Conservation (phyloP, 345 rosid genomes). For the Bruguiera sexangula region DNA sequence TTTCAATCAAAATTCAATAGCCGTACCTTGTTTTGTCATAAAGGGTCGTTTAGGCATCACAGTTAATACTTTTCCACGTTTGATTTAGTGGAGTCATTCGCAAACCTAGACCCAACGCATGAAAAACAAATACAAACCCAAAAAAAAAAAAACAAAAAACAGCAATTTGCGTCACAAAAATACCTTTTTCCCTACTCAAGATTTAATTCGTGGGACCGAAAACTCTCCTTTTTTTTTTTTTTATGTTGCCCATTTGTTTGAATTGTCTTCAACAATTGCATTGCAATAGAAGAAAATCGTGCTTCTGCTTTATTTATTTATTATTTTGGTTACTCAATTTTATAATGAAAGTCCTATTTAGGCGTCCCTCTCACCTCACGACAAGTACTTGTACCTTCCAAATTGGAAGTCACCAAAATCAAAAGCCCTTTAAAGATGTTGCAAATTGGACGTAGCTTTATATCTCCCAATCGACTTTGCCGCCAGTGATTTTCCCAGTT, state of each 20-base stretch:
- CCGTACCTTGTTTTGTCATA: background rate
- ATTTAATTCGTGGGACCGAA: background rate
- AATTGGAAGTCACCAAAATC: background rate
- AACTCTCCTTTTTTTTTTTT: too few relatives aligned
- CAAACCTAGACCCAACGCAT: background rate
- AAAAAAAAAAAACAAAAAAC: background rate
- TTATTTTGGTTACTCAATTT: background rate
- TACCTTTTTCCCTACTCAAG: background rate
- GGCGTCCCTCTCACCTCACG: conserved; percentile 10
- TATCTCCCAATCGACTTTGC: background rate
- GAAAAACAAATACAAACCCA: background rate
- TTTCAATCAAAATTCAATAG: background rate
- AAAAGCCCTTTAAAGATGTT: background rate
- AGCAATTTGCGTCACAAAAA: background rate
- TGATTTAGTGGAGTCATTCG: background rate
- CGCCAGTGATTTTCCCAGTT: too few relatives aligned
- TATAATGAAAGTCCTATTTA: background rate
- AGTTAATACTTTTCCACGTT: background rate
- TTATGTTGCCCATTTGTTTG: too few relatives aligned
- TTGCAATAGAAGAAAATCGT: background rate
- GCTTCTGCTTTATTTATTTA: too few relatives aligned
- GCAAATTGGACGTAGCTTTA: background rate
- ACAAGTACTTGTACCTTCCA: conserved; percentile 21
- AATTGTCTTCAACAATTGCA: too few relatives aligned
- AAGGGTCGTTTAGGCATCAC: background rate